Base-by-base conservation (phyloP, 441 rosid genomes). In the Isatis lusitanica region DNA sequence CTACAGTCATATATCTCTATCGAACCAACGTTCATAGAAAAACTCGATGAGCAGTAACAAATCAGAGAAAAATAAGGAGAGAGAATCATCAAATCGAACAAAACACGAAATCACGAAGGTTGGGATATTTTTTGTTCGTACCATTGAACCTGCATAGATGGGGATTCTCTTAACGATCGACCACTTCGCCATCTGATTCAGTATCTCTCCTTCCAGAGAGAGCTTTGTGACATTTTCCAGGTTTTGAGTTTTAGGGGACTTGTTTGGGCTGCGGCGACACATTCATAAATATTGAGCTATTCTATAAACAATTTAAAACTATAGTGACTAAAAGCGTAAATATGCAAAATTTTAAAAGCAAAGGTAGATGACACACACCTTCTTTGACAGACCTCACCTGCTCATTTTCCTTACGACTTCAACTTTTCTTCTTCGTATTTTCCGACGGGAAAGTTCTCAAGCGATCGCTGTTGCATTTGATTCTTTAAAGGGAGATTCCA, bases 131-230 rank as follows among this genome's bases (percentile, higher is more conserved):
- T 33, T 18, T n/a, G 40, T 50, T 0, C 36, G 21, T 73, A 78
- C 81, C 77, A 55, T 42, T 4, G 63, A 40, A 68, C 55, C 74
- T 17, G 63, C 71, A 62, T 21, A 62, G 4, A 67, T 60, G 46
- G 70, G 1, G 66, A 78, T 61, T 67, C 74, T 78, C 81, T 62
- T 73, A 11, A 62, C 60, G n/a, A 62, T 73, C 56, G 74, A 72
- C 74, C 77, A 67, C 70, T 67, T 78, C 74, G 53, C 36, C 81
- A 62, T 67, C 70, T 55, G 40, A 74, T n/a, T 71, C 51, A 2
- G 43, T 56, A 46, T 9, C 68, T 9, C 68, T 4, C 2, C 47
- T 67, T 31, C 60, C 68, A 4, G 28, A 46, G 70, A 46, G 66
- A 64, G 75, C 60, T 31, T 31, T 46, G 62, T 1, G 16, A 43